Conservation (phyloP, 345 rosid genomes). For the Euphorbia lathyris region DNA sequence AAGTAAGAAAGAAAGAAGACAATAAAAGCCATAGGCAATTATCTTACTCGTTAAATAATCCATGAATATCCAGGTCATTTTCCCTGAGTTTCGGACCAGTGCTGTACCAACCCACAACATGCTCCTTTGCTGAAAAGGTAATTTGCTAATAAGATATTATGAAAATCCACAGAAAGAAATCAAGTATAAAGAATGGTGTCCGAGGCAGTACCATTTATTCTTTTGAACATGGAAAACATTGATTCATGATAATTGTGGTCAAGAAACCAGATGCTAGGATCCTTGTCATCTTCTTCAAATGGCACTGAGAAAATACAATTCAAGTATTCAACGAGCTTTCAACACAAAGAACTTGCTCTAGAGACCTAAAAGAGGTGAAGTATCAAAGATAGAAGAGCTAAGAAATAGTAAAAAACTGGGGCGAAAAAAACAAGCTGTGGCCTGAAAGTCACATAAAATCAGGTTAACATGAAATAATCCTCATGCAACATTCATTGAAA, state of each 20-base stretch:
- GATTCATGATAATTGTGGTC: slow-evolving; percentile 97
- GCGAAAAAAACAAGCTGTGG: background rate
- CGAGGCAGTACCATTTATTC: slow-evolving; percentile 66
- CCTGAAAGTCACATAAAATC: background rate
- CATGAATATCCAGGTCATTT: slow-evolving; percentile 83
- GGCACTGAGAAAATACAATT: slow-evolving; percentile 55
- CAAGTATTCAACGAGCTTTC: slow-evolving; percentile 1
- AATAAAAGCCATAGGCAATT: background rate
- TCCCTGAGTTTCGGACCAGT: slow-evolving; percentile 88
- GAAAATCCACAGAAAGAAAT: background rate
- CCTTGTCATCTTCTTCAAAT: slow-evolving; percentile 95
- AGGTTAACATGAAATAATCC: slow-evolving; percentile 2
- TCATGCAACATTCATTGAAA: background rate
- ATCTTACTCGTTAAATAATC: slow-evolving; percentile 64
- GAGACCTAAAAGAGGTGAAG: background rate
- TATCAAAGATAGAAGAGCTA: background rate
- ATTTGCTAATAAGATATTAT: background rate
- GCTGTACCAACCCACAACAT: slow-evolving; percentile 97
- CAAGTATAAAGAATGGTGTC: background rate
- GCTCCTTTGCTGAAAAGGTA: slow-evolving; percentile 76
- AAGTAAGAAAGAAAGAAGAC: no score
- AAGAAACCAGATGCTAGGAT: slow-evolving; percentile 87
- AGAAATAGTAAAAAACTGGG: background rate
- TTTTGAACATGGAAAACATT: slow-evolving; percentile 95
- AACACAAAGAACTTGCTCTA: background rate